Evolutionary conservation across 495 filamentous ascomycete species (phyloP).

Genomic region (Penicillium robsamsonii): DNA sequence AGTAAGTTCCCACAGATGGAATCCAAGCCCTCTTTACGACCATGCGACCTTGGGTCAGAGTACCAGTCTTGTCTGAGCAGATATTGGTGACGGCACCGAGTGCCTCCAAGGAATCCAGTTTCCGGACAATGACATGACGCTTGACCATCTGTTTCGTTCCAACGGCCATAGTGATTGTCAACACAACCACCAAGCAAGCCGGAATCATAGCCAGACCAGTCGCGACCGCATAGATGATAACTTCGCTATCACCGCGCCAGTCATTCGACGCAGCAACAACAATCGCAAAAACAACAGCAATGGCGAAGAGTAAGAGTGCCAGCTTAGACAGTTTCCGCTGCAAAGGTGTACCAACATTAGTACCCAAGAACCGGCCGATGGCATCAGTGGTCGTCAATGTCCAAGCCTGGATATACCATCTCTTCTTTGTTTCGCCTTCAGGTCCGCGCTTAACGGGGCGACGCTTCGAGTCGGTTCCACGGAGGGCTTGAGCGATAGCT

Average conservation of each 20-base stretch:
- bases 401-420: constrained; percentile 68
- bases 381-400: constrained; percentile 63
- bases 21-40: constrained; percentile 80
- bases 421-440: constrained; percentile 56
- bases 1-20: constrained; percentile 61
- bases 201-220: constrained; percentile 70
- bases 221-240: constrained; percentile 71
- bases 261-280: constrained; percentile 63
- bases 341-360: constrained; percentile 68
- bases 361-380: constrained; percentile 66
- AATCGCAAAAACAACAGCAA: constrained; percentile 68
- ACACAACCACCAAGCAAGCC: constrained; percentile 70
- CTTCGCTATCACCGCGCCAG: constrained; percentile 58
- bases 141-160: constrained; percentile 71
- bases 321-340: constrained; percentile 69
- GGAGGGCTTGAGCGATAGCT: constrained; percentile 63
- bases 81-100: constrained; percentile 69
- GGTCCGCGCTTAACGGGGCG: constrained; percentile 57
- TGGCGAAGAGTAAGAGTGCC: constrained; percentile 63
- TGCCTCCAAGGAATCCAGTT: constrained; percentile 64
- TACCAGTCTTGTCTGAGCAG: constrained; percentile 72
- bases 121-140: constrained; percentile 66
- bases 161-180: constrained; percentile 74
- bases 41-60: constrained; percentile 73
- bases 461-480: constrained; percentile 41